Evolutionary conservation across 2,329 filamentous ascomycete genomes (phyloP), one percentile per base, ranked within the genome.

Genomic region (Septoria petroselini): DNA sequence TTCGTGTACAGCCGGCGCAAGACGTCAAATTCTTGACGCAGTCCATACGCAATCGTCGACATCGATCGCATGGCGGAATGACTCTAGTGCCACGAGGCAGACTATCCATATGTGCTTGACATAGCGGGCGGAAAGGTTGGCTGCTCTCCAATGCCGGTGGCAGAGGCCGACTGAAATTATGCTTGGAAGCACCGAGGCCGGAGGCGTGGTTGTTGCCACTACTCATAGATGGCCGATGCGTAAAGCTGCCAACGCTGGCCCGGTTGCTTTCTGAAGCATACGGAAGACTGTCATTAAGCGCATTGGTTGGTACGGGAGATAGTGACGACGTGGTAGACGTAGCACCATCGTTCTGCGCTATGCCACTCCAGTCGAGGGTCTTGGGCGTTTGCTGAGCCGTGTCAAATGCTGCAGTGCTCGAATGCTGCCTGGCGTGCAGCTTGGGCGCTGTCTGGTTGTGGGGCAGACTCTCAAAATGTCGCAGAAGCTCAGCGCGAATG

Each of bases 1-100:
- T 94, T 67, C 88, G 91, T 0, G 89, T 94, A 68, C 89, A 95
- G 17, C 88, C 88, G 68, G 85, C 82, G 64, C 90, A 95, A 7
- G 88, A 88, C 0, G 88, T 94, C 31, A 93, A 74, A 55, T 95
- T 87, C 70, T 94, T 94, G 40, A 91, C 74, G 55, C 89, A 95
- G 50, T 88, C 82, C 71, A 90, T 87, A 57, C 86, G 83, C 12
- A 94, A 74, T 23, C 89, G 78, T 37, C 89, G 79, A 65, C 89
- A 95, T 30, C 88, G 78, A 65, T 95, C 90, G 64, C 89, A 95
- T 0, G 88, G 87, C 7, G 89, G 90, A n/a, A 81, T 70, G 41
- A 95, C 86, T 4, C 80, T 74, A 47, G 89, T 85, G 3, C 88
- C 88, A 40, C 86, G 84, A 40, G 79, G 75, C 3, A 94, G 70